Conservation (phyloP, 2,329 filamentous ascomycete species). For the Colletotrichum theobromicola region DNA sequence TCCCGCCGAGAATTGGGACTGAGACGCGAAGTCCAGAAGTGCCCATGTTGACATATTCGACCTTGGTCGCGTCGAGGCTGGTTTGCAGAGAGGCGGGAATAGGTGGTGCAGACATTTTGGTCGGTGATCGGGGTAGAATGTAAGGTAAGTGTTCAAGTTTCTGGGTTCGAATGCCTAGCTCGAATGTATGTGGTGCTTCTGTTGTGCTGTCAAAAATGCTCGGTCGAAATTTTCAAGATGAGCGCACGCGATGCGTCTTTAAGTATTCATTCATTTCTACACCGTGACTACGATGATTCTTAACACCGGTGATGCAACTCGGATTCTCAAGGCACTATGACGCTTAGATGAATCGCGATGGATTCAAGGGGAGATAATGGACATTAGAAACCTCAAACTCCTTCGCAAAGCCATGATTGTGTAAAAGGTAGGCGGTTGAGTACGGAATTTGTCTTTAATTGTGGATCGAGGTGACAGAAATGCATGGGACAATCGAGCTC, state of each 20-base stretch:
- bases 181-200: background rate
- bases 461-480: background rate
- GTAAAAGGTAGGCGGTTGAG: background rate
- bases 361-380: background rate
- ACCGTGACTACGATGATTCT: background rate
- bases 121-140: no score
- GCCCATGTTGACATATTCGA: conserved; percentile 45
- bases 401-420: background rate
- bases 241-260: background rate
- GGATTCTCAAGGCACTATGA: background rate
- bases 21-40: conserved; percentile 15
- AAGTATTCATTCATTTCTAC: background rate
- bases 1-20: conserved; percentile 13
- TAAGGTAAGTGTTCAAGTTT: background rate
- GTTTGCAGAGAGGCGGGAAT: conserved; percentile 5
- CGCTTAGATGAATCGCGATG: background rate
- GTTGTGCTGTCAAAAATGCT: no score
- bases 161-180: background rate
- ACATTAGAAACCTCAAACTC: background rate
- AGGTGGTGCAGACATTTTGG: background rate
- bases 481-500: background rate
- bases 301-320: background rate
- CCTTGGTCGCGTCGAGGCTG: conserved; percentile 39
- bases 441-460: background rate
- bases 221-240: background rate